Conservation (phyloP, 202 grass and related monocot genomes). For the Digitaria exilis region DNA sequence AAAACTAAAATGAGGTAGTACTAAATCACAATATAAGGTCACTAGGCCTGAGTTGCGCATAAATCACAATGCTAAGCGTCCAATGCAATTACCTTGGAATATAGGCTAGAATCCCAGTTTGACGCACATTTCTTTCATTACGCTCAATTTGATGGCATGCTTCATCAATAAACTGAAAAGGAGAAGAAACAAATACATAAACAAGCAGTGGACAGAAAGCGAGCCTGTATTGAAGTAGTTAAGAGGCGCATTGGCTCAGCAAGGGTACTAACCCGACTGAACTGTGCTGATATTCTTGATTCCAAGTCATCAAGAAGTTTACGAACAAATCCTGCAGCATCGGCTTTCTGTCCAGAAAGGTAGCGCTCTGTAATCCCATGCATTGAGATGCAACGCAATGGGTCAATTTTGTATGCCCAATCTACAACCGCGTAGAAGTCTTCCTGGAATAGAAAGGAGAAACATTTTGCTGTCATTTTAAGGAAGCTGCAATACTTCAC, state of each 20-base stretch:
- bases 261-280: constrained; percentile 76
- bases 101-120: constrained; percentile 81
- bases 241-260: constrained; percentile 9
- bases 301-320: constrained; percentile 96
- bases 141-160: constrained; percentile 98
- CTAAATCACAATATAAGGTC: too few relatives aligned
- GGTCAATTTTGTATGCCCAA: constrained; percentile 99
- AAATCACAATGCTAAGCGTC: constrained; percentile 22
- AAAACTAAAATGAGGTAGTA: neutral
- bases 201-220: constrained; percentile 28
- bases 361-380: constrained; percentile 98
- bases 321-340: constrained; percentile 97
- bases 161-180: constrained; percentile 98
- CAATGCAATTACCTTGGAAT: constrained; percentile 81
- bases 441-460: constrained; percentile 58
- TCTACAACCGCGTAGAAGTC: constrained; percentile 96
- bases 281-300: constrained; percentile 94
- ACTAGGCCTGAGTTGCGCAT: too few relatives aligned
- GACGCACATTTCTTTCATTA: constrained; percentile 92
- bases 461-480: constrained; percentile 33
- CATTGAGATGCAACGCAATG: constrained; percentile 98
- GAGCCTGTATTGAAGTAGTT: constrained; percentile 16
- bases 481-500: constrained; percentile 1
- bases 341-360: constrained; percentile 98
- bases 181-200: constrained; percentile 31